phyloP scores from a whole-genome alignment of 768 basidiomycete genomes.

The Rickenella mellea region DNA sequence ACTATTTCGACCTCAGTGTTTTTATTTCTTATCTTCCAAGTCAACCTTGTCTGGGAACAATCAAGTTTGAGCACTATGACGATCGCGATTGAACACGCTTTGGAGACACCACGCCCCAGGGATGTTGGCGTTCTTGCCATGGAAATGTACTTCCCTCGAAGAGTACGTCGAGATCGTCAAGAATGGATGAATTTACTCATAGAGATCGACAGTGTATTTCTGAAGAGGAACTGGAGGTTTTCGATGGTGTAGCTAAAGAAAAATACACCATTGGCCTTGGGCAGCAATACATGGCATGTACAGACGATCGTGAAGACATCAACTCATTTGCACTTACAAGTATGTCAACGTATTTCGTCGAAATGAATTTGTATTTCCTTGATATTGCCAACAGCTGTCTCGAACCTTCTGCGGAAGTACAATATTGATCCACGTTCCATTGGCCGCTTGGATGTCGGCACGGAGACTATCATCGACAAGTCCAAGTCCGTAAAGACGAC shows the following conservation, averaged over 20 bases:
- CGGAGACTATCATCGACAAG: constrained; percentile 99
- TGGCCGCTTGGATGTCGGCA: constrained; percentile 96
- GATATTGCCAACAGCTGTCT: constrained; percentile 49
- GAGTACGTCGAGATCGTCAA: constrained; percentile 35
- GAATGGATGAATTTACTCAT: not conserved
- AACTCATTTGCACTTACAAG: constrained; percentile 95
- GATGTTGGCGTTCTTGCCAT: constrained; percentile 92
- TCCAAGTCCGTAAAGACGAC: constrained; percentile 97
- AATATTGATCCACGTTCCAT: constrained; percentile 94
- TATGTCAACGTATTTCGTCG: constrained; percentile 75
- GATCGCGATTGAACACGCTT: too few species aligned
- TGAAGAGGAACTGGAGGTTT: constrained; percentile 87
- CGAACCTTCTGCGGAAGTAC: constrained; percentile 85
- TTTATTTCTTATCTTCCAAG: too few species aligned
- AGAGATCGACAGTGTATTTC: constrained; percentile 71
- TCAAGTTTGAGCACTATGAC: too few species aligned
- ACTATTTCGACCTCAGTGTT: too few species aligned
- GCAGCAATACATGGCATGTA: constrained; percentile 97
- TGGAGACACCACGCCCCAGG: too few species aligned
- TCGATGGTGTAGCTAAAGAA: constrained; percentile 88
- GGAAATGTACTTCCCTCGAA: constrained; percentile 91
- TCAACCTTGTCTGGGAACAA: too few species aligned
- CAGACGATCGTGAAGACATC: constrained; percentile 94
- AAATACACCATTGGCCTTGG: constrained; percentile 99
- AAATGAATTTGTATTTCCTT: not conserved